phyloP scores from a whole-genome alignment of 495 filamentous ascomycete genomes.

The Pyrenopolyporus hunteri region DNA sequence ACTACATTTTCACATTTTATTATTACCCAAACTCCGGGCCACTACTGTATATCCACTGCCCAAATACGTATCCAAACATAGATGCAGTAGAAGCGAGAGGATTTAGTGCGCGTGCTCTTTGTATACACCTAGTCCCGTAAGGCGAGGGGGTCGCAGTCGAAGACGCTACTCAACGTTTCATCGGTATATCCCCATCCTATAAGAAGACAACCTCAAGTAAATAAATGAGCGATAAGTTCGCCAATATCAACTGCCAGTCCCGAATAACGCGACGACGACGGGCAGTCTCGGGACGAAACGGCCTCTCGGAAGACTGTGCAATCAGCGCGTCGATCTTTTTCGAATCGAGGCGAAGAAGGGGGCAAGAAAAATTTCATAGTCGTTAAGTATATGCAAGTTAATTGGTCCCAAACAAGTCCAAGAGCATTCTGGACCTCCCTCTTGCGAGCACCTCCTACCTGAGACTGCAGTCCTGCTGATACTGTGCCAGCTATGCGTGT shows the following conservation, averaged over 20 bases:
- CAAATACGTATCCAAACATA: background rate
- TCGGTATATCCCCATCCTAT: background rate
- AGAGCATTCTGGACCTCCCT: constrained; percentile 33
- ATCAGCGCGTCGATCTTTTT: constrained; percentile 25
- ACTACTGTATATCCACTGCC: background rate
- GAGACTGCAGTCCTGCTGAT: background rate
- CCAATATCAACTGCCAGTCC: constrained; percentile 28
- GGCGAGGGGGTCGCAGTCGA: constrained; percentile 4
- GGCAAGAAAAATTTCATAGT: constrained; percentile 24
- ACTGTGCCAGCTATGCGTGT: constrained; percentile 26
- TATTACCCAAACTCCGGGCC: background rate
- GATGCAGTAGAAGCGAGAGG: background rate
- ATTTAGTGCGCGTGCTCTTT: too few relatives aligned
- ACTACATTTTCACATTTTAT: too few relatives aligned
- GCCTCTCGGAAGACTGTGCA: constrained; percentile 14
- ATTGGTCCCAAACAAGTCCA: constrained; percentile 25
- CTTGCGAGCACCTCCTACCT: constrained; percentile 24
- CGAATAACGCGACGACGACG: constrained; percentile 13
- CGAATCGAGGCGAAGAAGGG: constrained; percentile 27
- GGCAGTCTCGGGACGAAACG: constrained; percentile 24
- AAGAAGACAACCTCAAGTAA: background rate
- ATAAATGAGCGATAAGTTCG: constrained; percentile 24
- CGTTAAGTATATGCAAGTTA: constrained; percentile 21
- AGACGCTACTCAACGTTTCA: constrained; percentile 19
- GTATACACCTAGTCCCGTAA: background rate